Conservation (phyloP, 495 filamentous ascomycete genomes). For the Penicillium manginii region DNA sequence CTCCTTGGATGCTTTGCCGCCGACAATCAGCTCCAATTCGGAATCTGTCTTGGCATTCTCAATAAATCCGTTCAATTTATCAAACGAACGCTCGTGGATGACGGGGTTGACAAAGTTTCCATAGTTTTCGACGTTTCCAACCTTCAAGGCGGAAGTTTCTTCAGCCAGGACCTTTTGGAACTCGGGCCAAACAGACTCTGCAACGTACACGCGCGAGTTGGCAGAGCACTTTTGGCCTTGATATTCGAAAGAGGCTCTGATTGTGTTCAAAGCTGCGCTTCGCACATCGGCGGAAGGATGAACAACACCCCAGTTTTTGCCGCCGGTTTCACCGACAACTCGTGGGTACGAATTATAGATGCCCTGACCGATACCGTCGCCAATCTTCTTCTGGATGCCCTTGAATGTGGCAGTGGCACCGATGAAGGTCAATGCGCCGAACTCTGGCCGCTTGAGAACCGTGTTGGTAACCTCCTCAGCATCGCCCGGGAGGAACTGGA, state of each 20-base stretch:
- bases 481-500: conserved; percentile 81
- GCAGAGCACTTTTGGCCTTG: conserved; percentile 89
- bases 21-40: conserved; percentile 63
- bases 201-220: conserved; percentile 74
- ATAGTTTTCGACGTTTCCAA: conserved; percentile 63
- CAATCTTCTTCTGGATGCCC: conserved; percentile 71
- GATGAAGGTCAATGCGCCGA: conserved; percentile 78
- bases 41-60: conserved; percentile 65
- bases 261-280: conserved; percentile 76
- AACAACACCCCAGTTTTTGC: conserved; percentile 87
- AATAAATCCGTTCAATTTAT: conserved; percentile 65
- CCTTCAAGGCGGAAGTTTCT: conserved; percentile 27
- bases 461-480: conserved; percentile 72
- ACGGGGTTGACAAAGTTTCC: conserved; percentile 75
- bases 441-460: conserved; percentile 67
- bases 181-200: conserved; percentile 64
- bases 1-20: conserved; percentile 68
- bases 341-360: conserved; percentile 74
- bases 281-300: conserved; percentile 72
- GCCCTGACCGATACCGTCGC: conserved; percentile 65
- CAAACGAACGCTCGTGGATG: conserved; percentile 71
- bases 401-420: conserved; percentile 80
- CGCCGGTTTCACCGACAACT: conserved; percentile 83
- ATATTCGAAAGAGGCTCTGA: conserved; percentile 85
- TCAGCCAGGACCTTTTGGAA: conserved; percentile 59